These are phyloP conservation scores for Eucalyptus paniculata DNA, from an alignment of 345 rosid genomes.

Conservation along the genomic window DNA sequence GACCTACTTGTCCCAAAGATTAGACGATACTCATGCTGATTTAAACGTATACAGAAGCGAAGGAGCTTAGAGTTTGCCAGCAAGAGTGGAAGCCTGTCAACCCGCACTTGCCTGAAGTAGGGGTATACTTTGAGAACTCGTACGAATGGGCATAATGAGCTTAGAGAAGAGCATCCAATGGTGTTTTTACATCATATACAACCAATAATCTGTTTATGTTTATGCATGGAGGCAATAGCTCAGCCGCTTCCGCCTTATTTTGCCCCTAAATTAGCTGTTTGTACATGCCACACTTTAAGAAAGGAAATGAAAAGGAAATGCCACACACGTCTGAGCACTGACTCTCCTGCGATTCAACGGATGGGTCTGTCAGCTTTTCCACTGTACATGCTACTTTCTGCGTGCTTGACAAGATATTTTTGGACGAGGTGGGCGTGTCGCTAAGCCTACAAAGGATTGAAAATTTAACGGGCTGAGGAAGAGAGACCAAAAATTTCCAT, in stretches of 20 bases:
- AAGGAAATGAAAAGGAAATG: not conserved
- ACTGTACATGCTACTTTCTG: conserved; percentile 29
- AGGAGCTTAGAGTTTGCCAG: not conserved
- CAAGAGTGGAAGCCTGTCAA: not conserved
- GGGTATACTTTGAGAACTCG: not conserved
- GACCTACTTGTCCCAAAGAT: conserved; percentile 48
- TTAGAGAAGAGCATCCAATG: not conserved
- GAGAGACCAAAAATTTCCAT: not conserved
- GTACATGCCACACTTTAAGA: not conserved
- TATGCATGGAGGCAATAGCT: not conserved
- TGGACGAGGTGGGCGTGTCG: conserved; percentile 24
- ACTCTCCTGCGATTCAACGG: not conserved
- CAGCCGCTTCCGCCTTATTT: not conserved
- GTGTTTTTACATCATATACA: not conserved
- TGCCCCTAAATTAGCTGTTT: not conserved
- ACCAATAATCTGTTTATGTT: not conserved
- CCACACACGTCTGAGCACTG: not conserved
- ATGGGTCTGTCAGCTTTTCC: not conserved
- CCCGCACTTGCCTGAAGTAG: not conserved
- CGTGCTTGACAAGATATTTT: conserved; percentile 2
- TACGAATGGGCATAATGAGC: not conserved
- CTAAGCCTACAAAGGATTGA: conserved; percentile 3
- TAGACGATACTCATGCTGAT: conserved; percentile 18
- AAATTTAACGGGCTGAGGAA: not conserved
- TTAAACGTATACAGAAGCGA: not conserved